These are phyloP conservation scores for Lactifluus echinatus DNA, from an alignment of 768 basidiomycete species.

Conservation along the genomic window DNA sequence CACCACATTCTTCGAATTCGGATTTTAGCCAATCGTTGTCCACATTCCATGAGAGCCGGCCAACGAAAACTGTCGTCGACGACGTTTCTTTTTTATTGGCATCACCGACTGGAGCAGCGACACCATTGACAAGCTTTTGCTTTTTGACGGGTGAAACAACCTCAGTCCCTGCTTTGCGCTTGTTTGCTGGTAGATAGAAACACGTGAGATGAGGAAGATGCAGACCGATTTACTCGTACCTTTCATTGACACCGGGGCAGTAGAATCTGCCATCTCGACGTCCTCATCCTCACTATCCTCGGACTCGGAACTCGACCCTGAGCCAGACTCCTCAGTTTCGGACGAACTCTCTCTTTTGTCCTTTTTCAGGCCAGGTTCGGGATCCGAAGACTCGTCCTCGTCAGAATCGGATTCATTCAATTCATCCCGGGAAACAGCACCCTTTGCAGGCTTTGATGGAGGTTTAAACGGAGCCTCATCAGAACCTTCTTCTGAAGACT, in stretches of 20 bases:
- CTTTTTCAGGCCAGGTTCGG: conserved; percentile 25
- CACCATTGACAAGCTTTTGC: conserved; percentile 60
- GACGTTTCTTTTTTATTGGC: conserved; percentile 36
- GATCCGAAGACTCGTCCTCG: conserved; percentile 26
- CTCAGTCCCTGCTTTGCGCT: conserved; percentile 74
- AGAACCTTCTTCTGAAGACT: conserved; percentile 25
- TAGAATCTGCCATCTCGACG: conserved; percentile 48
- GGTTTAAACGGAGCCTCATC: conserved; percentile 22
- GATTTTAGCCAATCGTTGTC: conserved; percentile 91
- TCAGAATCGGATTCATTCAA: conserved; percentile 17
- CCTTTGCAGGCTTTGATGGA: conserved; percentile 18
- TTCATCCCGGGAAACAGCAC: conserved; percentile 21
- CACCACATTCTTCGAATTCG: conserved; percentile 85
- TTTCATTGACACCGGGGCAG: conserved; percentile 24
- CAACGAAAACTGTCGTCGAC: conserved; percentile 75
- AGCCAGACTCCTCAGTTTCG: conserved; percentile 24
- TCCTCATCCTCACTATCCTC: conserved; percentile 36
- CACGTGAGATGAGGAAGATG: conserved; percentile 1
- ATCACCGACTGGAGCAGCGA: conserved; percentile 35
- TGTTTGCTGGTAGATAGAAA: conserved; percentile 33
- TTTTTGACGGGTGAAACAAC: conserved; percentile 65
- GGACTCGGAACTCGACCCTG: conserved; percentile 22
- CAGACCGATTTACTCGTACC: background rate
- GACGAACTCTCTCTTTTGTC: conserved; percentile 23
- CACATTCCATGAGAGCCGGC: conserved; percentile 90